Conservation (phyloP, 1,284 basidiomycete genomes). For the Boletus smithii region DNA sequence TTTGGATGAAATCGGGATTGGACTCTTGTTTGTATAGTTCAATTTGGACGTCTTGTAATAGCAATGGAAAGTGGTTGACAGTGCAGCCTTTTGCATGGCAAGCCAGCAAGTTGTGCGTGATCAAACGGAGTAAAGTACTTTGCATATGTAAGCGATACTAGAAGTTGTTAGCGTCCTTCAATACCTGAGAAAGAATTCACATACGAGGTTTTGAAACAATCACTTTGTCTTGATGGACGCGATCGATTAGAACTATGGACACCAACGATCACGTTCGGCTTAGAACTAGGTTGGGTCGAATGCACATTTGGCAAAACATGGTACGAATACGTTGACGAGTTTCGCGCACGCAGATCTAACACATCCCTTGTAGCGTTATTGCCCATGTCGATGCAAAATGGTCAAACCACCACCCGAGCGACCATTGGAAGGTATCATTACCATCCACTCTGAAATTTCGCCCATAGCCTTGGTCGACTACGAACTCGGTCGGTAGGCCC, state of each 20-base stretch:
- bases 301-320: slow-evolving; percentile 85
- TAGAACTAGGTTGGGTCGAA: slow-evolving; percentile 87
- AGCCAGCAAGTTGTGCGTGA: slow-evolving; percentile 95
- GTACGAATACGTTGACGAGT: slow-evolving; percentile 38
- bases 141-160: slow-evolving; percentile 14
- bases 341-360: neutral
- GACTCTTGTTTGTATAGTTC: slow-evolving; percentile 85
- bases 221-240: slow-evolving; percentile 83
- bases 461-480: slow-evolving; percentile 93
- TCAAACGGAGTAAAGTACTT: slow-evolving; percentile 77
- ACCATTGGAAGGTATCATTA: slow-evolving; percentile 88
- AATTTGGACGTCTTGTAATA: slow-evolving; percentile 79
- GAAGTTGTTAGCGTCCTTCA: no score
- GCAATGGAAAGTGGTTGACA: slow-evolving; percentile 90
- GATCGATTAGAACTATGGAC: slow-evolving; percentile 65
- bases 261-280: slow-evolving; percentile 71
- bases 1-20: slow-evolving; percentile 83
- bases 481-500: slow-evolving; percentile 81
- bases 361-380: slow-evolving; percentile 59
- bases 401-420: slow-evolving; percentile 86
- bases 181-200: slow-evolving; percentile 87
- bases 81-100: slow-evolving; percentile 94
- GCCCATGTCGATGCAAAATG: slow-evolving; percentile 88
- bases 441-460: slow-evolving; percentile 88
- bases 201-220: slow-evolving; percentile 71